A percentile compares a stretch with the other conserved stretches of the same genome.
phyloP scores from a whole-genome alignment of 495 filamentous ascomycete species.

The Penicillium egyptiacum region DNA sequence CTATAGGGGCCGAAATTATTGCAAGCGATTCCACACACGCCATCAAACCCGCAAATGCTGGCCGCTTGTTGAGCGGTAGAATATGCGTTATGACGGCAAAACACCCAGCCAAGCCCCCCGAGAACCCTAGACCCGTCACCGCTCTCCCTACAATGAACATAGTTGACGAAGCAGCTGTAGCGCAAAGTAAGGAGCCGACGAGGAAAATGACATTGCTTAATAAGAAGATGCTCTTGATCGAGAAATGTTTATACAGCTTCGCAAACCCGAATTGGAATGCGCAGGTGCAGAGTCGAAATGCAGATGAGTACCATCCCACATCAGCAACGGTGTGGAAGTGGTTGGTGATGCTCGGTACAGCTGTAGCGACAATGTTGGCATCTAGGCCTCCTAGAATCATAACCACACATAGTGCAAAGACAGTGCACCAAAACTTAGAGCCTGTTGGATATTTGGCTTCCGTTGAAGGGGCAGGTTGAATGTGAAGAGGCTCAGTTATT shows the following conservation, averaged over 20 bases:
- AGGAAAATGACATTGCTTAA: slow-evolving; percentile 25
- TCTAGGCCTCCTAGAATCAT: slow-evolving; percentile 22
- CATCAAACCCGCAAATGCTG: slow-evolving; percentile 37
- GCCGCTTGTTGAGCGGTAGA: slow-evolving; percentile 40
- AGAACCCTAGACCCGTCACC: slow-evolving; percentile 30
- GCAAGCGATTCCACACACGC: slow-evolving; percentile 34
- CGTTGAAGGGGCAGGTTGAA: too few relatives aligned
- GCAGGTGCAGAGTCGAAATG: slow-evolving; percentile 28
- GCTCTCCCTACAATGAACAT: slow-evolving; percentile 36
- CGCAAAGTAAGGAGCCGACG: slow-evolving; percentile 33
- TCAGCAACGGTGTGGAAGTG: slow-evolving; percentile 29
- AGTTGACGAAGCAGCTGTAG: slow-evolving; percentile 24
- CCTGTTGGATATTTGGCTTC: too few relatives aligned
- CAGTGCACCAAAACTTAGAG: slow-evolving; percentile 21
- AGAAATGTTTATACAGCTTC: slow-evolving; percentile 33
- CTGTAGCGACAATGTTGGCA: slow-evolving; percentile 31
- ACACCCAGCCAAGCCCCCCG: slow-evolving; percentile 26
- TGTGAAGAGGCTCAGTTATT: too few relatives aligned
- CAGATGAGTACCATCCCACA: slow-evolving; percentile 33
- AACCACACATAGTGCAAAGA: slow-evolving; percentile 16
- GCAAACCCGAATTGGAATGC: slow-evolving; percentile 36
- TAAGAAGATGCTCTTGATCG: slow-evolving; percentile 30
- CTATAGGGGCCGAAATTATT: slow-evolving; percentile 24
- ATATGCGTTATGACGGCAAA: slow-evolving; percentile 29
- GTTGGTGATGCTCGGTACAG: slow-evolving; percentile 29